Conservation (phyloP, 2,329 filamentous ascomycete species). For the Aspergillus sclerotialis region DNA sequence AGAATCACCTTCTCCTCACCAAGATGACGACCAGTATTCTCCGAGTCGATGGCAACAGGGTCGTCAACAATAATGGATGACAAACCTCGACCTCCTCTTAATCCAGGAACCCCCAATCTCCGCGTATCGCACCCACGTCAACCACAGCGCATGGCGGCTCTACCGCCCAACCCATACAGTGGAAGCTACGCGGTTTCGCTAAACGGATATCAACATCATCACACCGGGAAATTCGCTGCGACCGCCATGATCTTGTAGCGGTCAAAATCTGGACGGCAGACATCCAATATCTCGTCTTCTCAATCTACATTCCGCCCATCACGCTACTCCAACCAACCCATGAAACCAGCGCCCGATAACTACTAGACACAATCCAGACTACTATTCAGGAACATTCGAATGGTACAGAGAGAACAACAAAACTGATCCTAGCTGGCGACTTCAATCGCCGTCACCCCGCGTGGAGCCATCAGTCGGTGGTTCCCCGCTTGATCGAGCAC, state of each 20-base stretch:
- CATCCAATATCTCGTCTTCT: conserved; percentile 12
- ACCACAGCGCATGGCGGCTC: too few species aligned
- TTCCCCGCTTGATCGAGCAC: conserved; percentile 4
- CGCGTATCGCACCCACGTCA: too few species aligned
- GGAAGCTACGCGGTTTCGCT: too few species aligned
- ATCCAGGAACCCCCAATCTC: too few species aligned
- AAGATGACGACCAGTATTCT: too few species aligned
- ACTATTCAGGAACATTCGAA: conserved; percentile 3
- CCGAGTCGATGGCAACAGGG: too few species aligned
- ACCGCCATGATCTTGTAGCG: conserved; percentile 16
- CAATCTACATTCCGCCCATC: conserved; percentile 9
- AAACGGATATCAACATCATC: conserved; percentile 15
- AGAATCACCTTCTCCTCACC: too few species aligned
- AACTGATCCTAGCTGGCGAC: conserved; percentile 8
- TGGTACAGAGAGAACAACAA: not conserved
- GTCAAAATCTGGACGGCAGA: conserved; percentile 13
- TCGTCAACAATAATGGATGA: too few species aligned
- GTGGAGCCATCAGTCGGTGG: conserved; percentile 6
- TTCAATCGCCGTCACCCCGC: conserved; percentile 11
- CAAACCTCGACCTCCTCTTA: too few species aligned
- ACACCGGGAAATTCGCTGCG: conserved; percentile 15
- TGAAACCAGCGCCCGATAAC: not conserved
- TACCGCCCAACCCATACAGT: too few species aligned
- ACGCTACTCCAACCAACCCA: not conserved
- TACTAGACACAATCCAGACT: conserved; percentile 3